Evolutionary conservation across 2,329 filamentous ascomycete genomes (phyloP).

Genomic region (Colletotrichum orbiculare): DNA sequence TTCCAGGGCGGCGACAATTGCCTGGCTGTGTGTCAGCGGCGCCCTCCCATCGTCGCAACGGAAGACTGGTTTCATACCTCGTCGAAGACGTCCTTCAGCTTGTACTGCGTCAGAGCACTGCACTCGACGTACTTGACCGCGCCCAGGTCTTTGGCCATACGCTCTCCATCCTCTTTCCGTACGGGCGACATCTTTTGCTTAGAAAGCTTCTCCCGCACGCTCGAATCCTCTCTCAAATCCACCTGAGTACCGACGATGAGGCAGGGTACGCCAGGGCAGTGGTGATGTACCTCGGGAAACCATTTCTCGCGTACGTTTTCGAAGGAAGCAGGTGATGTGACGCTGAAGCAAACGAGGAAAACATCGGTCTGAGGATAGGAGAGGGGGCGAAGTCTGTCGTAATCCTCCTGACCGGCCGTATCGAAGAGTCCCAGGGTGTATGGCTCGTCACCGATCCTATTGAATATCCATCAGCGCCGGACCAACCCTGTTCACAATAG

Average conservation of each 20-base stretch:
- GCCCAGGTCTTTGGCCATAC: constrained; percentile 96
- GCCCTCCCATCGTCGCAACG: background rate
- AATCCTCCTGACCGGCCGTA: constrained; percentile 99
- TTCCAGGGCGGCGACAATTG: constrained; percentile 94
- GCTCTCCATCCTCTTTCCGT: constrained; percentile 90
- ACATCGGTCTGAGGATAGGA: constrained; percentile 99
- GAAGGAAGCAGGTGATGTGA: constrained; percentile 96
- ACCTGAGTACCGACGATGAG: constrained; percentile 98
- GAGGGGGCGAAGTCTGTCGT: constrained; percentile 93
- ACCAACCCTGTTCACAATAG: background rate
- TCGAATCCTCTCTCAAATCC: constrained; percentile 89
- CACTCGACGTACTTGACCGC: constrained; percentile 99
- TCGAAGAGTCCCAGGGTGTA: constrained; percentile 98
- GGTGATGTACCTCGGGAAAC: constrained; percentile 98
- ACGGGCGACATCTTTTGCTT: constrained; percentile 98
- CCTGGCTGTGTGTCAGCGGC: constrained; percentile 62
- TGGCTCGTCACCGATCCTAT: constrained; percentile 97
- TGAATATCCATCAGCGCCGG: constrained; percentile 28
- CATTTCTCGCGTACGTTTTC: constrained; percentile 99
- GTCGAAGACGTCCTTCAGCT: constrained; percentile 98
- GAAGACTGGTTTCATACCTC: constrained; percentile 72
- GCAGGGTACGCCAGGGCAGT: constrained; percentile 97
- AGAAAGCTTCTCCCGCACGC: constrained; percentile 88
- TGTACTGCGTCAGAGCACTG: constrained; percentile 97
- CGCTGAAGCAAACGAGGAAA: constrained; percentile 98